Evolutionary conservation across 2,329 filamentous ascomycete species (phyloP), one percentile per base, ranked within the genome.

Genomic region (Cercospora beticola): DNA sequence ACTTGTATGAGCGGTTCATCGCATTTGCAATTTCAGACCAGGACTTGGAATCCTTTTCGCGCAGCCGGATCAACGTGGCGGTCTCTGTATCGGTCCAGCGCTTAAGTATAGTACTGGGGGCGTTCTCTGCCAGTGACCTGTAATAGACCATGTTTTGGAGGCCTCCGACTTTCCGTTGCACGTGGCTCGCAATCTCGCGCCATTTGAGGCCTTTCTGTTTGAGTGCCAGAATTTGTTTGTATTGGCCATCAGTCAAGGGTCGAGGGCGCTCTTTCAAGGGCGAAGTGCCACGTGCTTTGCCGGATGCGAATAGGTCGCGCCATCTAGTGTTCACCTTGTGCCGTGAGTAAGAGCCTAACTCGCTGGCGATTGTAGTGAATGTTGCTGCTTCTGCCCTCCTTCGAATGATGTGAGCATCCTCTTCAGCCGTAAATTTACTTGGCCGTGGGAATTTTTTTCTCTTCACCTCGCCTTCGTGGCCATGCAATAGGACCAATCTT

Each of bases 361-460:
- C 52, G 16, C 23, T 5, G 14, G 54, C 54, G 26, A 57, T 57
- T 5, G 28, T 28, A 9, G 23, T 7, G 54, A 57, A 30, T n/a
- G 54, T 4, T 2, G 54, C 54, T 26, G 3, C 54, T 57, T 57
- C 54, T 31, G 54, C 54, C 7, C 23, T 28, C 28, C 54, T 57
- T 57, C 23, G 54, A 1, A 31, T 18, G 6, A 57, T 57, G 1
- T 18, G 1, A n/a, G 54, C 54, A 2, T 57, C 54, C n/a, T 28
- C 54, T 5, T 28, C 23, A 0, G 54, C 8, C 28, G 14, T 26
- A 6, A 57, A 57, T 16, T 12, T 26, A 12, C 14, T 14, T 2
- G 0, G 4, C 3, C 54, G 12, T 31, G 23, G 0, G 5, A 7
- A 18, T n/a, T 3, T 0, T 0, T 31, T 0, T 8, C 14, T 26